phyloP scores from a whole-genome alignment of 2,329 filamentous ascomycete species.

The Aureobasidium sp. region DNA sequence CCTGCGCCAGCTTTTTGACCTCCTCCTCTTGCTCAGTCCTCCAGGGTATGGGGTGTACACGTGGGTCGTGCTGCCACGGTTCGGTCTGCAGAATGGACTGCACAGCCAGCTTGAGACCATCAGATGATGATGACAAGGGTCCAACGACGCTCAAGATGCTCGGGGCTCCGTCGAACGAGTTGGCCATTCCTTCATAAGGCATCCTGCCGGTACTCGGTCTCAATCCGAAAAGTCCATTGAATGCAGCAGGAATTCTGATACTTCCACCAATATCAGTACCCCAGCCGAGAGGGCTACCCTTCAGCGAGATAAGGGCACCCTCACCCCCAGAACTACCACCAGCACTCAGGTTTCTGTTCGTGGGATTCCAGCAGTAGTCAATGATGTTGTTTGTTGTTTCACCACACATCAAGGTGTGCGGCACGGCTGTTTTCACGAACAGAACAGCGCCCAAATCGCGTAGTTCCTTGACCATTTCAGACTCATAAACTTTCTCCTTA shows the following conservation, averaged over 20 bases:
- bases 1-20: conserved; percentile 34
- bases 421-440: conserved; percentile 52
- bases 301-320: conserved; percentile 48
- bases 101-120: conserved; percentile 49
- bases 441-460: conserved; percentile 47
- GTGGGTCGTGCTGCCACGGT: conserved; percentile 62
- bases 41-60: conserved; percentile 61
- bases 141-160: conserved; percentile 57
- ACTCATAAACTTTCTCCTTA: conserved; percentile 48
- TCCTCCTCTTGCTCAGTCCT: conserved; percentile 40
- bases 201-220: conserved; percentile 49
- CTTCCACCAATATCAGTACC: conserved; percentile 53
- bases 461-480: conserved; percentile 51
- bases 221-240: conserved; percentile 52
- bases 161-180: conserved; percentile 59
- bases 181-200: conserved; percentile 53
- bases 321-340: conserved; percentile 57
- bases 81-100: conserved; percentile 50
- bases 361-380: conserved; percentile 51
- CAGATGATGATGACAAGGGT: conserved; percentile 51
- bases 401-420: conserved; percentile 50
- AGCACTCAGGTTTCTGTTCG: conserved; percentile 46
- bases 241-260: conserved; percentile 53
- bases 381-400: conserved; percentile 58
- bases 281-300: conserved; percentile 50